Base-by-base conservation (phyloP, 2,329 filamentous ascomycete species). In the Fusarium sp. region DNA sequence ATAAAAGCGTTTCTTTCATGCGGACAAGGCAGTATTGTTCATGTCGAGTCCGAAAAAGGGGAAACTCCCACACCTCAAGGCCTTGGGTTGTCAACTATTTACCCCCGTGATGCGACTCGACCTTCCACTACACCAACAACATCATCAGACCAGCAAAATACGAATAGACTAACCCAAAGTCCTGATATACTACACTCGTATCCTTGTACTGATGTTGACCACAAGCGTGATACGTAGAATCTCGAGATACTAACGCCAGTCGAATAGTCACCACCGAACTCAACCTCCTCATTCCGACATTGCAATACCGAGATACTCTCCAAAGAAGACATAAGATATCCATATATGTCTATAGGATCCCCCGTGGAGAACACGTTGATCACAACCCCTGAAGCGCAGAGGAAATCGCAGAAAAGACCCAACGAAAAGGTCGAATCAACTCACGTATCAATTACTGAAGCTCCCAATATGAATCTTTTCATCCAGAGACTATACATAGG, bases 71-170 rank as follows among this genome's bases (percentile, higher is more conserved):
- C 23, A 17, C n/a, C 15, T 21, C 38, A 19, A 39, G 10, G 26
- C 26, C 19, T 23, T 28, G 20, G 20, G 12, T 55, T 32, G 26
- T 19, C 39, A 38, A 20, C 23, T 20, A 17, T 17, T 26, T 17
- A 21, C 20, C 19, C 36, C n/a, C 7, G n/a, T 43, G 19, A 9
- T 6, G 14, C 6, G 8, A 44, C 7, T 23, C 7, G 8, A 26
- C 30, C 15, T 32, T 11, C 1, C 28, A 38, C 4, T 6, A 11
- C 15, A 17, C 9, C 4, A 10, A 40, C 1, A 6, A 34, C 7
- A 5, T 1, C 7, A 7, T n/a, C 23, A 21, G 3, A 2, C 7
- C 1, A 14, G 7, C n/a, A 40, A 17, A 9, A 5, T 12, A 9
- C 23, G 23, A 9, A 4, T 8, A 15, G 8, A n/a, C 32, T n/a